Percentiles rank a stretch among this genome's conserved stretches.
phyloP scores from a whole-genome alignment of 192 early-diverging fungal species.

The Coemansia pectinata region DNA sequence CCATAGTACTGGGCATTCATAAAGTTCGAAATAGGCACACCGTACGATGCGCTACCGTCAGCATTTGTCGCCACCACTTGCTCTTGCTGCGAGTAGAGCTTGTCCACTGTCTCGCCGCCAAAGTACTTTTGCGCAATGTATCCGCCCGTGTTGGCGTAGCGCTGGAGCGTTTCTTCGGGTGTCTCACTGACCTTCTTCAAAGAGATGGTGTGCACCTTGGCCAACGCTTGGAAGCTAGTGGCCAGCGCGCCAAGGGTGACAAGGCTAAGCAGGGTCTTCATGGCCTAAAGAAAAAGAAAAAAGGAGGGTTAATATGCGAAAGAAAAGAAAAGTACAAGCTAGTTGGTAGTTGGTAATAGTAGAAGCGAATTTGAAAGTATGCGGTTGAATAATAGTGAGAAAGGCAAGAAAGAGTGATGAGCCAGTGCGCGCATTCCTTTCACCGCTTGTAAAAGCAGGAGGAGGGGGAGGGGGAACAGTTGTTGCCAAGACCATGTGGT shows the following conservation, averaged over 20 bases:
- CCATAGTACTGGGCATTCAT: conserved; percentile 98
- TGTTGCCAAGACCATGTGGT: not conserved
- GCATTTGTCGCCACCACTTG: conserved; percentile 55
- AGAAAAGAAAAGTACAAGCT: conserved; percentile 3
- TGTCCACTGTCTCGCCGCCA: conserved; percentile 40
- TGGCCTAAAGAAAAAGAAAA: not conserved
- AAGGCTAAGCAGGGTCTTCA: conserved; percentile 42
- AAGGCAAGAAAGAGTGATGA: not conserved
- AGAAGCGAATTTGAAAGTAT: conserved; percentile 1
- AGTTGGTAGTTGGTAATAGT: not conserved
- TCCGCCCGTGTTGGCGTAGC: conserved; percentile 64
- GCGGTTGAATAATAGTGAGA: not conserved
- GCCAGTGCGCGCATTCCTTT: not conserved
- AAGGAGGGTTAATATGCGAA: not conserved
- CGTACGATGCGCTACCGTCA: conserved; percentile 61
- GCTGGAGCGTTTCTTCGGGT: conserved; percentile 60
- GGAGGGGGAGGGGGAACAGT: not conserved
- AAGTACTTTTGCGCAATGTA: conserved; percentile 82
- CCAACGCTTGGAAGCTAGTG: conserved; percentile 13
- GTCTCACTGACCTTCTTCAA: conserved; percentile 72
- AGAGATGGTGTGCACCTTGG: conserved; percentile 30
- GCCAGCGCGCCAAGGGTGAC: conserved; percentile 43
- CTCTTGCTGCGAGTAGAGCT: conserved; percentile 44
- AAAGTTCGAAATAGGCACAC: conserved; percentile 84
- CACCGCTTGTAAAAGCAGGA: not conserved